Percentiles rank a stretch among this genome's conserved stretches.
phyloP scores from a whole-genome alignment of 805 yeast genomes.

The Lachancea mirantina region DNA sequence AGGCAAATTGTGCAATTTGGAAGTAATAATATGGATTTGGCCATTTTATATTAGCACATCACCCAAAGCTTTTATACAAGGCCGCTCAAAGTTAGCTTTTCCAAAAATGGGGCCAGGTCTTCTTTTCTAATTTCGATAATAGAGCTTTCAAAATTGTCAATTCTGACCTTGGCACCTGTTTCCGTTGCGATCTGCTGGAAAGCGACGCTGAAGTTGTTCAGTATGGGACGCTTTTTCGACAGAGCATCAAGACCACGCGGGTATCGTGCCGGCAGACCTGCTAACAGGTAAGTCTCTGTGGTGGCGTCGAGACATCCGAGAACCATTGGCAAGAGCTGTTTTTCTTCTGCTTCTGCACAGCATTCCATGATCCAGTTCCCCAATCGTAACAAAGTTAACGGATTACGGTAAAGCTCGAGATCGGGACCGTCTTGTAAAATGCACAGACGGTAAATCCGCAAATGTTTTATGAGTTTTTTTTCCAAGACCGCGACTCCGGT shows the following conservation, averaged over 20 bases:
- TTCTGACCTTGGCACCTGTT: constrained; percentile 81
- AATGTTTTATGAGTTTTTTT: constrained; percentile 67
- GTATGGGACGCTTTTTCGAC: constrained; percentile 36
- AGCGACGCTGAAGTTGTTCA: constrained; percentile 83
- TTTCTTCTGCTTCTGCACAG: constrained; percentile 68
- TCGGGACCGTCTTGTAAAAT: constrained; percentile 88
- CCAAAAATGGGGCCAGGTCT: constrained; percentile 82
- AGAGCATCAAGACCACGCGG: constrained; percentile 41
- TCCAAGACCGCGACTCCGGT: constrained; percentile 90
- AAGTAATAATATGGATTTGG: too few species aligned
- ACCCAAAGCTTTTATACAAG: too few species aligned
- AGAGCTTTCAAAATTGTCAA: constrained; percentile 92
- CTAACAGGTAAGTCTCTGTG: constrained; percentile 74
- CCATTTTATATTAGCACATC: too few species aligned
- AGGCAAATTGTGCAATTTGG: too few species aligned
- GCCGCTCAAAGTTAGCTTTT: constrained; percentile 72
- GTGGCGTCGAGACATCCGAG: constrained; percentile 72
- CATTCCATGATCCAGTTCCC: constrained; percentile 91
- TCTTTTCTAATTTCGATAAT: constrained; percentile 85
- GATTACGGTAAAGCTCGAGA: constrained; percentile 70
- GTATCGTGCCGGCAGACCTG: constrained; percentile 82
- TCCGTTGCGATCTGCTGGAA: constrained; percentile 80
- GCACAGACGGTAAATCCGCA: constrained; percentile 75
- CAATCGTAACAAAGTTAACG: constrained; percentile 71
- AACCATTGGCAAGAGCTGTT: constrained; percentile 67